Evolutionary conservation across 352 stramenopile species (phyloP).

Genomic region (Globisporangium abappressorium): DNA sequence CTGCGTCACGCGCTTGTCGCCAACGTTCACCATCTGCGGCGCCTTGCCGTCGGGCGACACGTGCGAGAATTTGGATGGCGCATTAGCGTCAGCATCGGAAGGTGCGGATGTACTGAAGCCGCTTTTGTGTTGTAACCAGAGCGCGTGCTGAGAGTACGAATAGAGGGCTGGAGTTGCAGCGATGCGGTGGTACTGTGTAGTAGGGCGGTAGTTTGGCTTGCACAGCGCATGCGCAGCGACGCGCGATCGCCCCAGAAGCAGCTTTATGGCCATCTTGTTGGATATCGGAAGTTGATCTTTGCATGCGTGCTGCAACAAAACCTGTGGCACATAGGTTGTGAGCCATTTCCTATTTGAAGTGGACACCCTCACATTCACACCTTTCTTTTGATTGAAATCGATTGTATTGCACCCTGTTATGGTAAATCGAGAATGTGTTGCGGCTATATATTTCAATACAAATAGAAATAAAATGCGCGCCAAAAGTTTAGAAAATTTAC

Average conservation of each 20-base stretch:
- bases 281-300: too few relatives aligned
- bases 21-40: slow-evolving; percentile 91
- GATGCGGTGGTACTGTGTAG: not conserved
- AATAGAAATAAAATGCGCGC: too few relatives aligned
- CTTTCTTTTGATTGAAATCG: not conserved
- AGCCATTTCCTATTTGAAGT: not conserved
- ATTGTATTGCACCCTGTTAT: not conserved
- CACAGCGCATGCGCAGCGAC: not conserved
- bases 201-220: not conserved
- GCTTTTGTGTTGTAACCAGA: not conserved
- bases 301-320: not conserved
- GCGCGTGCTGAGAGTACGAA: not conserved
- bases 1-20: slow-evolving; percentile 75
- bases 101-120: not conserved
- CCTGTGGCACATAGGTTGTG: not conserved
- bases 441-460: too few relatives aligned
- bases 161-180: not conserved
- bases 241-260: slow-evolving; percentile 1
- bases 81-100: slow-evolving; percentile 8
- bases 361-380: not conserved
- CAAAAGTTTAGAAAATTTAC: too few relatives aligned
- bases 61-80: slow-evolving; percentile 49
- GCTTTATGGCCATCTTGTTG: not conserved
- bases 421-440: not conserved
- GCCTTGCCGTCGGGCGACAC: slow-evolving; percentile 37